Evolutionary conservation across 2,329 filamentous ascomycete genomes (phyloP), one percentile per base, ranked within the genome.

Genomic region (Ophiostoma montium): DNA sequence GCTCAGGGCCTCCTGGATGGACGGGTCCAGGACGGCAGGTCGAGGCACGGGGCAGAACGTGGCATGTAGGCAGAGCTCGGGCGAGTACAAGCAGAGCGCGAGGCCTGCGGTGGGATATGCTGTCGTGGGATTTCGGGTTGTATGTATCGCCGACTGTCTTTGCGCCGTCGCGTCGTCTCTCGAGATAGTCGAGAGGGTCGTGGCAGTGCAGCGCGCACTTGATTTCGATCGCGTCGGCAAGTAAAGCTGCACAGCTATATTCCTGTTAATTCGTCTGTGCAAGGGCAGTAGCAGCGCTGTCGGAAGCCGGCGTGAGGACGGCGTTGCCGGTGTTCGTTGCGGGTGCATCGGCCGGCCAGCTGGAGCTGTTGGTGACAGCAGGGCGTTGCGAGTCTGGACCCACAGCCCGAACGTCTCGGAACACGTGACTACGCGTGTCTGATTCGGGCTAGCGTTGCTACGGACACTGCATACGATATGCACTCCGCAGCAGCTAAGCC

Each of bases 1-100:
- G 62, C 53, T 46, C 46, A 36, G 43, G 11, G 51, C 39, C 47
- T n/a, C 44, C 51, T 35, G 45, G 43, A 42, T 19, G 8, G 23
- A 16, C 33, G 46, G 32, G 36, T 52, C 48, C 52, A 48, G 38
- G 36, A 42, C 23, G 19, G 33, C 33, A 44, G 42, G 12, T 12
- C 3, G 2, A 15, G 16, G 19, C 16, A 44, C 18, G 10, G 30
- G 10, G 18, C 30, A 44, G 42, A 15, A 13, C 12, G n/a, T 23
- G 35, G 49, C 52, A 55, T 54, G 49, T 50, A 55, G 27, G 16
- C 19, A 10, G 46, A 18, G 30, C 16, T 41, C 6, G 13, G 18
- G 18, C 16, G 16, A 33, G 18, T 7, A 27, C 23, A 38, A 7
- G n/a, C 13, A 31, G 23, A 30, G 42, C 27, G 42, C n/a, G 47